These are phyloP conservation scores for Gynandropsis gynandra DNA, from an alignment of 345 rosid species.

Conservation along the genomic window DNA sequence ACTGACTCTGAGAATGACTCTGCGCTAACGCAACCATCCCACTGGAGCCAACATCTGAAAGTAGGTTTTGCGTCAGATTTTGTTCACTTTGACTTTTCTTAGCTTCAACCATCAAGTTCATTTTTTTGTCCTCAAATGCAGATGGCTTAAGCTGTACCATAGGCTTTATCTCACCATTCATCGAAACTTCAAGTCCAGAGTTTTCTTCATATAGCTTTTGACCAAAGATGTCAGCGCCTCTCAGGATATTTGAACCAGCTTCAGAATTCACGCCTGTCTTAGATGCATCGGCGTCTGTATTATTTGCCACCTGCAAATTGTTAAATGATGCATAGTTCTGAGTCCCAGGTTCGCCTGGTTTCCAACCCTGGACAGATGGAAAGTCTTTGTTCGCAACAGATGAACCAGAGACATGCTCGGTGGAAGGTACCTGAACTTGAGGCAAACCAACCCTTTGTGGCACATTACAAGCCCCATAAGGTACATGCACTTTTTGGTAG, in stretches of 20 bases:
- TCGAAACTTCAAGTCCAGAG: slow-evolving; percentile 19
- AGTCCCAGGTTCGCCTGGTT: no score
- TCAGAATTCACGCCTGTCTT: no score
- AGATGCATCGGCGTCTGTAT: slow-evolving; percentile 22
- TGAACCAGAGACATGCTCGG: no score
- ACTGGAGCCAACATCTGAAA: no score
- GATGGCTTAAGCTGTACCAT: slow-evolving; percentile 1
- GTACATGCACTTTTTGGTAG: no score
- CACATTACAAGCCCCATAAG: not conserved
- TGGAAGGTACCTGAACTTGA: slow-evolving; percentile 11
- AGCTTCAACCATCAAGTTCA: no score
- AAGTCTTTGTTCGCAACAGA: slow-evolving; percentile 11
- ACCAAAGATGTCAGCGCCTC: not conserved
- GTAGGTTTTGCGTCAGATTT: no score
- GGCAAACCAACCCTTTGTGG: slow-evolving; percentile 17
- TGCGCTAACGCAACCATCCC: no score
- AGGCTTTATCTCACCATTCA: slow-evolving; percentile 23
- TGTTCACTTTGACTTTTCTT: no score
- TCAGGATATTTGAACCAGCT: slow-evolving; percentile 15
- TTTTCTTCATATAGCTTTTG: slow-evolving; percentile 16
- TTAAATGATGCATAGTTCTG: no score
- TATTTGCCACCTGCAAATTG: slow-evolving; percentile 31
- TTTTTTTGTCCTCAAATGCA: slow-evolving; percentile 26
- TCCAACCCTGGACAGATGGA: no score
- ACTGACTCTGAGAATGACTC: no score